Percentiles rank a stretch among this genome's conserved stretches.
Evolutionary conservation across 2,329 filamentous ascomycete genomes (phyloP).

Genomic region (Penicillium brevicompactum): DNA sequence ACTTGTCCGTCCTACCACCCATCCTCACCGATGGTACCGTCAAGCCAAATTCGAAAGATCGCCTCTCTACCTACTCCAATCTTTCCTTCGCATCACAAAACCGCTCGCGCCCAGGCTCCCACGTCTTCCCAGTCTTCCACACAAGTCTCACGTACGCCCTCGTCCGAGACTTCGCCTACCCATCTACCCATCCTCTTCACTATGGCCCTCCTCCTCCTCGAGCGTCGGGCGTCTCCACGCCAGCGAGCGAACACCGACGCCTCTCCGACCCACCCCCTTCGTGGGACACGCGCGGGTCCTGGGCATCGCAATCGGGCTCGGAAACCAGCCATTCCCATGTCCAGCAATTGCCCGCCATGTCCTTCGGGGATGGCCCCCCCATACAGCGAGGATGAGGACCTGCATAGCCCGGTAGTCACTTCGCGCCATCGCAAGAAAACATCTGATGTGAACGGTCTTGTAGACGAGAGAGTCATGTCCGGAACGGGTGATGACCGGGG

Average conservation of each 20-base stretch:
- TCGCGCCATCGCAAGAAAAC: slow-evolving; percentile 83
- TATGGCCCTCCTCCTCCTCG: slow-evolving; percentile 83
- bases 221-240: slow-evolving; percentile 78
- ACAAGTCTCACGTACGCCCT: slow-evolving; percentile 85
- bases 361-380: slow-evolving; percentile 88
- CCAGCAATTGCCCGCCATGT: slow-evolving; percentile 77
- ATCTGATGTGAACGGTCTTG: slow-evolving; percentile 45
- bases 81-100: slow-evolving; percentile 59
- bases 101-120: slow-evolving; percentile 77
- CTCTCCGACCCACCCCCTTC: slow-evolving; percentile 75
- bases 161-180: slow-evolving; percentile 95
- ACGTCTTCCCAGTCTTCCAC: slow-evolving; percentile 78
- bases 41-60: slow-evolving; percentile 73
- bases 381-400: slow-evolving; percentile 93
- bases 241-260: slow-evolving; percentile 75
- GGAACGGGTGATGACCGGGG: slow-evolving; percentile 58
- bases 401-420: slow-evolving; percentile 84
- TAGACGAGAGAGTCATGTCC: slow-evolving; percentile 22
- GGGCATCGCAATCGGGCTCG: slow-evolving; percentile 53
- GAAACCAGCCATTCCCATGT: slow-evolving; percentile 53
- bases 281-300: slow-evolving; percentile 69
- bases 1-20: slow-evolving; percentile 44
- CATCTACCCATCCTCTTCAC: slow-evolving; percentile 78
- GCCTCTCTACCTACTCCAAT: slow-evolving; percentile 81
- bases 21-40: slow-evolving; percentile 54